Evolutionary conservation across 176 grass and related monocot genomes (phyloP), one percentile per base, ranked within the genome.

Genomic region (Oryza glumipatula): DNA sequence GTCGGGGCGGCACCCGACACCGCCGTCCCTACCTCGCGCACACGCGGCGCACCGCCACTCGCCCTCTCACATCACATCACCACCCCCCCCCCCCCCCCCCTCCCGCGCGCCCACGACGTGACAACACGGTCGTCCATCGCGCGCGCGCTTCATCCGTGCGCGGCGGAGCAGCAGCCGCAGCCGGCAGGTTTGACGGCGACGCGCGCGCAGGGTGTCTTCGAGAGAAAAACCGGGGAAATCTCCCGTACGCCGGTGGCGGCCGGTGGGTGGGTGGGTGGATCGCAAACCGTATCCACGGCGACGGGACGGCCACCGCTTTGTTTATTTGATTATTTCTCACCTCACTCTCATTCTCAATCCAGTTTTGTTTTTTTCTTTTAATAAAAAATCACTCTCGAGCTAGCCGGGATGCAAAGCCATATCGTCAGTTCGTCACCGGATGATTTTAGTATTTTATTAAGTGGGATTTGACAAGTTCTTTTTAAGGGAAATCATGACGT

Each of bases 1-100:
- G 58, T 66, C 84, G 84, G 28, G 69, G 30, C 84, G 58, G 69
- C 84, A n/a, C 3, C 14, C 19, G 58, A 74, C 77, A 86, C 9
- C 12, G 38, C 15, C 48, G 36, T 39, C 4, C 51, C 83, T n/a
- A 35, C 43, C 0, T 41, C 54, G 1, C 6, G 1, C 54, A 5
- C 54, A 73, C 84, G 68, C 56, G 84, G 13, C 41, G 4, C 0
- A 0, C 2, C 0, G 4, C 3, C 2, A 65, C 8, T 51, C 41
- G 65, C 9, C 3, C 3, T 68, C 84, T 21, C 17, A n/a, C 39
- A 44, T 86, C 84, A 67, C 77, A 86, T 86, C 84, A 5, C 54
- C 19, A 58, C 5, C 84, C 38, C 38, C 6, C 35, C 4, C 2
- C 28, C 28, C 28, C 5, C 84, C 38, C 38, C 6, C 35, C 4